Percentiles rank a stretch among this genome's conserved stretches.
phyloP scores from a whole-genome alignment of 805 yeast species.

The Wickerhamiella occidentalis region DNA sequence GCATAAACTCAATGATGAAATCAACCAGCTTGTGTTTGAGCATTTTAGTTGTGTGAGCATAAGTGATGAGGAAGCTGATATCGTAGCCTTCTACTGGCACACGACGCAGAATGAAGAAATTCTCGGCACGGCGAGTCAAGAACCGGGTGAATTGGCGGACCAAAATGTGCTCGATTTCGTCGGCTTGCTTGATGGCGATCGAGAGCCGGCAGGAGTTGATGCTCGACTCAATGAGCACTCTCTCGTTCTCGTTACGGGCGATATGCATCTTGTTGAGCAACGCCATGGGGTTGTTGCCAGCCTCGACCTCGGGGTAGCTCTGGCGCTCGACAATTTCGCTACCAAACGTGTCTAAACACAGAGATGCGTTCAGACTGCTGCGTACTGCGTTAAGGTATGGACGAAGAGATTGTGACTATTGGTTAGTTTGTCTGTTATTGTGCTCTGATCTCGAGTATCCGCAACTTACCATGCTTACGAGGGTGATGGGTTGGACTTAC shows the following conservation, averaged over 20 bases:
- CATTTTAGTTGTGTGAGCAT: slow-evolving; percentile 91
- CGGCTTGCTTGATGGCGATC: slow-evolving; percentile 91
- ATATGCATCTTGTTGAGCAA: slow-evolving; percentile 79
- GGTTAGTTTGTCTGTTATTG: neutral
- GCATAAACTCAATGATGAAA: slow-evolving; percentile 96
- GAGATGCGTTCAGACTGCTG: slow-evolving; percentile 82
- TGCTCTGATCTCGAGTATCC: neutral
- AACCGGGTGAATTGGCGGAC: slow-evolving; percentile 93
- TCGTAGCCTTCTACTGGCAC: slow-evolving; percentile 85
- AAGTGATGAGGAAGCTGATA: slow-evolving; percentile 84
- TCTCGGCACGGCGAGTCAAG: slow-evolving; percentile 89
- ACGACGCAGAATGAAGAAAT: slow-evolving; percentile 82
- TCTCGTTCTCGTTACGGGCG: slow-evolving; percentile 87
- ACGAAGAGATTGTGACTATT: slow-evolving; percentile 86
- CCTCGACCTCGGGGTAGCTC: slow-evolving; percentile 93
- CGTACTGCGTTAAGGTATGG: slow-evolving; percentile 93
- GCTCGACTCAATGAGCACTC: slow-evolving; percentile 84
- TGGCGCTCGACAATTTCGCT: slow-evolving; percentile 95
- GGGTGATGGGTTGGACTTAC: neutral
- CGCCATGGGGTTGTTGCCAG: slow-evolving; percentile 68
- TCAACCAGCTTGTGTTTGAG: slow-evolving; percentile 90
- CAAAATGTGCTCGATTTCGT: slow-evolving; percentile 87
- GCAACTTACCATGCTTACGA: slow-evolving; percentile 3
- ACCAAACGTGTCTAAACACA: slow-evolving; percentile 84
- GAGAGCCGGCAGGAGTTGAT: slow-evolving; percentile 86